phyloP scores from a whole-genome alignment of 2,329 filamentous ascomycete genomes.

The Huntiella abstrusa region DNA sequence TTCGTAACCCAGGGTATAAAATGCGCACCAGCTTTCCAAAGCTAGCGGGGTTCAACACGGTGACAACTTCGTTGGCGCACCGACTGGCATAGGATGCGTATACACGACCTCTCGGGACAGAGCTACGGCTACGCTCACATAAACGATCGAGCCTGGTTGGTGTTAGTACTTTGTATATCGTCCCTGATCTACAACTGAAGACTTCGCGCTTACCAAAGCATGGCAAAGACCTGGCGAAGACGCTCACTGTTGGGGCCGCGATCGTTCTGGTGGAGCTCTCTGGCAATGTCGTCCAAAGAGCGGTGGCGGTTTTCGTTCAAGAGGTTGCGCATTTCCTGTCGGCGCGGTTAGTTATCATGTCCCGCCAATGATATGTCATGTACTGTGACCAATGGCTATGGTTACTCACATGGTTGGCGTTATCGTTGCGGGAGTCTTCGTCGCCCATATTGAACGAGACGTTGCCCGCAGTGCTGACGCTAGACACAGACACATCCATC shows the following conservation, averaged over 20 bases:
- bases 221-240: conserved; percentile 70
- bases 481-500: conserved; percentile 7
- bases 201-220: conserved; percentile 53
- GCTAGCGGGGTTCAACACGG: conserved; percentile 86
- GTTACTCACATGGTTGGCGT: conserved; percentile 8
- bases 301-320: conserved; percentile 51
- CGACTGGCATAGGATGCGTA: conserved; percentile 90
- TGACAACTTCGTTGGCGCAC: conserved; percentile 84
- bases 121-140: conserved; percentile 58
- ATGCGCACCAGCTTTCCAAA: conserved; percentile 96
- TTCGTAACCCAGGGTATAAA: conserved; percentile 88
- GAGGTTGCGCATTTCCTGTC: conserved; percentile 50
- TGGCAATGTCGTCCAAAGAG: conserved; percentile 50
- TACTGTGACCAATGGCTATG: background rate
- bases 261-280: conserved; percentile 61
- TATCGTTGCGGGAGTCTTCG: conserved; percentile 6
- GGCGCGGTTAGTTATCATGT: background rate
- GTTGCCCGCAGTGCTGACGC: conserved; percentile 2
- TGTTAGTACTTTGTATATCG: conserved; percentile 9
- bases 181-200: background rate
- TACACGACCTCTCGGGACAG: conserved; percentile 78
- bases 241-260: conserved; percentile 65
- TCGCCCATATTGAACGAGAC: conserved; percentile 7
- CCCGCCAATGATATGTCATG: background rate
- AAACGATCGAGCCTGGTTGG: conserved; percentile 49